These are phyloP conservation scores for Ceratobasidium sp. DNA, from an alignment of 1,284 basidiomycete genomes.

Conservation along the genomic window DNA sequence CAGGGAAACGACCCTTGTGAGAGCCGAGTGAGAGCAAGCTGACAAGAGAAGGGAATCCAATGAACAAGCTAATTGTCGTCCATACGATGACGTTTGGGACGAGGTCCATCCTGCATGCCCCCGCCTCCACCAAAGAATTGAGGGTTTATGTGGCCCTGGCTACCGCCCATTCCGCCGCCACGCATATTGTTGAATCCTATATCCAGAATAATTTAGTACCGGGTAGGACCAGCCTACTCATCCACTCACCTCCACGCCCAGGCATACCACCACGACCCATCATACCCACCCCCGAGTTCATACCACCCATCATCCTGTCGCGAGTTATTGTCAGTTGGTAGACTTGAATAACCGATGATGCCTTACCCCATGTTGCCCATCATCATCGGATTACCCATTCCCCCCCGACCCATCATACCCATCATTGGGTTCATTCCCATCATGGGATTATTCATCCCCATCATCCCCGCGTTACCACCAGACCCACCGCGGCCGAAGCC, in stretches of 20 bases:
- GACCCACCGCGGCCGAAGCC: slow-evolving; percentile 17
- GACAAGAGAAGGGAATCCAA: not conserved
- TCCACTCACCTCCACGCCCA: slow-evolving; percentile 22
- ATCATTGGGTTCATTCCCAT: slow-evolving; percentile 39
- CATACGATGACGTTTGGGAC: slow-evolving; percentile 32
- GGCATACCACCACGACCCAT: slow-evolving; percentile 34
- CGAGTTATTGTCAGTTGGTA: not conserved
- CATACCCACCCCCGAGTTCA: slow-evolving; percentile 24
- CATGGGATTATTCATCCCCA: slow-evolving; percentile 26
- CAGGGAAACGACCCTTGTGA: not conserved
- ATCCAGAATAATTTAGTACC: not conserved
- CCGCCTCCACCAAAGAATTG: slow-evolving; percentile 40
- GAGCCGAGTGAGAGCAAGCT: not conserved
- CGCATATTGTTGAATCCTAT: slow-evolving; percentile 36
- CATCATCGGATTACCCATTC: slow-evolving; percentile 39
- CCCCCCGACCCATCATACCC: slow-evolving; percentile 42
- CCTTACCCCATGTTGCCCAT: slow-evolving; percentile 28
- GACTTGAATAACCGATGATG: not conserved
- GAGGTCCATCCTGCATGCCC: slow-evolving; percentile 25
- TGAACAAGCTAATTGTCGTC: slow-evolving; percentile 19
- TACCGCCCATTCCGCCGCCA: not conserved
- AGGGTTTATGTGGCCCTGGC: slow-evolving; percentile 41
- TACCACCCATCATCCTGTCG: slow-evolving; percentile 35
- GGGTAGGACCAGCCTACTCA: not conserved
- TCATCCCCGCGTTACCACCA: slow-evolving; percentile 6